Evolutionary conservation across 768 basidiomycete species (phyloP), one percentile per base, ranked within the genome.

Genomic region (Suillus subluteus): DNA sequence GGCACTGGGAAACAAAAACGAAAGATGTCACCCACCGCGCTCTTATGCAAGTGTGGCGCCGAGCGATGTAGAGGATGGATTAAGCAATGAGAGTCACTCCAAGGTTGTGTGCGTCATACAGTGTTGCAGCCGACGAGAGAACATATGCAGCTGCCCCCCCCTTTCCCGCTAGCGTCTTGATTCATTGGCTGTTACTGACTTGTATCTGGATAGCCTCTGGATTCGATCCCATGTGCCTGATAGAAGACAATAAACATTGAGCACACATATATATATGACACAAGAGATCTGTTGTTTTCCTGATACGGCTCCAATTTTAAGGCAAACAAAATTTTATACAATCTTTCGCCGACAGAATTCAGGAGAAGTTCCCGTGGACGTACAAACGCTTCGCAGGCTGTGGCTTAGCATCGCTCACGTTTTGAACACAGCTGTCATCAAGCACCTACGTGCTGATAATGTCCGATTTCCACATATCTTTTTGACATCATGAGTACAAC

Each of bases 51-150:
- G 59, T 86, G 85, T 62, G 81, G 73, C 4, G 66, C 78, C 18
- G 65, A 48, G 1, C 70, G 35, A 15, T 84, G 83, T 70, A 72
- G 83, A 50, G 79, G 80, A 43, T 82, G 81, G 80, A 70, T 82
- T 7, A 67, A 23, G 56, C 37, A 40, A 44, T 68, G 55, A 65
- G 62, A 54, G 40, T 44, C 9, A 26, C 21, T 56, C 1, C 35
- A 38, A 56, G 32, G 11, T 41, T 41, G 58, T 40, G 16, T 2
- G 15, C n/a, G 8, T 58, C 38, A 26, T 41, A 1, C 9, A 26
- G 5, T 11, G 4, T 40, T 4, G 16, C 38, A 59, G 38, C 6
- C 13, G 8, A 41, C 23, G 9, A 18, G 23, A 41, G 58, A 18
- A 41, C 37, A 59, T n/a, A 37, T 56, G 32, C 11, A 35, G 21